Evolutionary conservation across 2,329 filamentous ascomycete genomes (phyloP), one percentile per base, ranked within the genome.

Genomic region (Triangularia setosa): DNA sequence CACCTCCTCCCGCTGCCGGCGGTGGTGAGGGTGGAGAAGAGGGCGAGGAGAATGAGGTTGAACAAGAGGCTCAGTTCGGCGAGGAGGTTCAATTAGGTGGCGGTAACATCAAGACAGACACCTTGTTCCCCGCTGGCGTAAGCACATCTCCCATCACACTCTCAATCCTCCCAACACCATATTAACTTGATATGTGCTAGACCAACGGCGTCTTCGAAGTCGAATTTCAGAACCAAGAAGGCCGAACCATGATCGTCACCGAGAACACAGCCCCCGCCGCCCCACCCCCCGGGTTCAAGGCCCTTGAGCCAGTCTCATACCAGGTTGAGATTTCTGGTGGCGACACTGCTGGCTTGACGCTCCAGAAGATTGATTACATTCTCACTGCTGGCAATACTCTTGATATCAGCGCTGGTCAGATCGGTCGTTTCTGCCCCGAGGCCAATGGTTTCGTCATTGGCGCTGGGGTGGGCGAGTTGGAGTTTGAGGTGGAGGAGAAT

Each of bases 401-500:
- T 12, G 75, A 79, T 62, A 75, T 79, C 63, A 76, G 73, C 68
- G 65, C 74, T 14, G 75, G 75, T 23, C 68, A 74, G 61, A 69
- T 79, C 33, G 77, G 75, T 48, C 74, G 73, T 25, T 72, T 80
- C 44, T 76, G 73, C 65, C 67, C 70, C 7, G 74, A 77, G 23
- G 72, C 74, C 35, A 72, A 75, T 59, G 71, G 70, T 14, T 79
- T 79, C 59, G 70, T 78, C 61, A 73, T 79, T 48, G 74, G 74
- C 30, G 67, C 69, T 6, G 72, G 69, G 18, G 60, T 79, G 0
- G 76, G 76, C 61, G 77, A 79, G 70, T 70, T 75, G n/a, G 77
- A 79, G 66, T 79, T 79, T 48, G 78, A 80, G 68, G 74, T 62
- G 1, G 78, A 79, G 2, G 77, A 79, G 67, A 78, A 78, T 55